These are phyloP conservation scores for Cercospora sp. DNA, from an alignment of 2,329 filamentous ascomycete genomes.

Conservation along the genomic window DNA sequence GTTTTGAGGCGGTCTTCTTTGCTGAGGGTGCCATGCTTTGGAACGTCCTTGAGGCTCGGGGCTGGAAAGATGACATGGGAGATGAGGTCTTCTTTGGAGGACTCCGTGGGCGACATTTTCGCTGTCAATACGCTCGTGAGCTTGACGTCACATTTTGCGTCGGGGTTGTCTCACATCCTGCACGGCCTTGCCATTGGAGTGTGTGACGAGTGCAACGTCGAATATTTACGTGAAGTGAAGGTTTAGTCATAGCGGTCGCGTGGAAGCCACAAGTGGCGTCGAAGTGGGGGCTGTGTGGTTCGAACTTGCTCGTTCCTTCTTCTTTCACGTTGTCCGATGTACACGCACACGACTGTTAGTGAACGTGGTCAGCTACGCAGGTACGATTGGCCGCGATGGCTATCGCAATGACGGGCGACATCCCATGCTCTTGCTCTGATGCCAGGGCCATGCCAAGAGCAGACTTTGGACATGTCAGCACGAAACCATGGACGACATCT, in stretches of 20 bases:
- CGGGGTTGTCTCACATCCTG: not conserved
- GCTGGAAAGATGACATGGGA: constrained; percentile 26
- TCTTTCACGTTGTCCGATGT: not conserved
- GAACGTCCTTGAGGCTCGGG: constrained; percentile 20
- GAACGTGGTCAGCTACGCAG: not conserved
- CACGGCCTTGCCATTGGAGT: not conserved
- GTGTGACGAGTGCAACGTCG: not conserved
- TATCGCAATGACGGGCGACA: not conserved
- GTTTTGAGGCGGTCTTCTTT: constrained; percentile 25
- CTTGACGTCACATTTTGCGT: not conserved
- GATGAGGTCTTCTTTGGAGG: constrained; percentile 13
- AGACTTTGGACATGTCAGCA: not conserved
- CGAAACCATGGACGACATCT: not conserved
- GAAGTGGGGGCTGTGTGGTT: not conserved
- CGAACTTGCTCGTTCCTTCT: not conserved
- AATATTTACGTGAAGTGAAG: not conserved
- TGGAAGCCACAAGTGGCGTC: not conserved
- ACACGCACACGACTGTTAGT: not conserved
- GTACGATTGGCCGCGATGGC: not conserved
- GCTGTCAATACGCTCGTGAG: not conserved
- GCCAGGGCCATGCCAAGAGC: not conserved
- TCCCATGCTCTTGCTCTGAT: too few species aligned
- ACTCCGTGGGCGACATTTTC: not conserved
- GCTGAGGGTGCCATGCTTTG: constrained; percentile 12
- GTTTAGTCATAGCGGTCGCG: not conserved